Conservation (phyloP, 140 eudicot species). For the Anethum foeniculum region DNA sequence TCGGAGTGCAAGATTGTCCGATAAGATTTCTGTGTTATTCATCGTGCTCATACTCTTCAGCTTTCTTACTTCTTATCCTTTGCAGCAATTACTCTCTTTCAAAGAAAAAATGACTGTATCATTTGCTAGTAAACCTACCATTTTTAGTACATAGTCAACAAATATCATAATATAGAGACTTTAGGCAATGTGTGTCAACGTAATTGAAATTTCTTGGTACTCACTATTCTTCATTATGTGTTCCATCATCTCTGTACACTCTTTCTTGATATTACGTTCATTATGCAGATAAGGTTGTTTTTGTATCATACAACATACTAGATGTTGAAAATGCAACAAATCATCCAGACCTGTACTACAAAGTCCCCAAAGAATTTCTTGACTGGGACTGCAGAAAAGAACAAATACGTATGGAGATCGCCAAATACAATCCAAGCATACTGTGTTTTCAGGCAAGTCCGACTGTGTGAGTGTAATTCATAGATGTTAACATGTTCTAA, state of each 20-base stretch:
- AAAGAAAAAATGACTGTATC: neutral
- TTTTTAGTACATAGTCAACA: neutral
- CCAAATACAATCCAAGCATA: slow-evolving; percentile 47
- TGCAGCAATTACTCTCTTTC: neutral
- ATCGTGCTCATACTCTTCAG: neutral
- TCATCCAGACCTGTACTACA: slow-evolving; percentile 59
- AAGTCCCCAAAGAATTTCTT: slow-evolving; percentile 40
- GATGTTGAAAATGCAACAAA: slow-evolving; percentile 83
- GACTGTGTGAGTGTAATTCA: neutral
- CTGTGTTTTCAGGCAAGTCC: slow-evolving; percentile 79
- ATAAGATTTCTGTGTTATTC: neutral
- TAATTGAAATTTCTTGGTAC: neutral
- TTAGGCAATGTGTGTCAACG: neutral
- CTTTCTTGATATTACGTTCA: neutral
- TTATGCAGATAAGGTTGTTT: slow-evolving; percentile 60
- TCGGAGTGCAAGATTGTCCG: neutral
- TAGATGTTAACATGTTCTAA: neutral
- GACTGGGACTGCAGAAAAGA: slow-evolving; percentile 60
- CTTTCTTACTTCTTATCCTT: neutral
- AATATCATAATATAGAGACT: neutral
- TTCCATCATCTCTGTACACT: neutral
- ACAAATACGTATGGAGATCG: slow-evolving; percentile 46
- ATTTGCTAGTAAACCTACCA: neutral
- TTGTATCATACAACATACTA: slow-evolving; percentile 76
- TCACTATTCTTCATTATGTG: neutral